phyloP scores from a whole-genome alignment of 1,284 basidiomycete species.

The Tetrapyrgos nigripes region DNA sequence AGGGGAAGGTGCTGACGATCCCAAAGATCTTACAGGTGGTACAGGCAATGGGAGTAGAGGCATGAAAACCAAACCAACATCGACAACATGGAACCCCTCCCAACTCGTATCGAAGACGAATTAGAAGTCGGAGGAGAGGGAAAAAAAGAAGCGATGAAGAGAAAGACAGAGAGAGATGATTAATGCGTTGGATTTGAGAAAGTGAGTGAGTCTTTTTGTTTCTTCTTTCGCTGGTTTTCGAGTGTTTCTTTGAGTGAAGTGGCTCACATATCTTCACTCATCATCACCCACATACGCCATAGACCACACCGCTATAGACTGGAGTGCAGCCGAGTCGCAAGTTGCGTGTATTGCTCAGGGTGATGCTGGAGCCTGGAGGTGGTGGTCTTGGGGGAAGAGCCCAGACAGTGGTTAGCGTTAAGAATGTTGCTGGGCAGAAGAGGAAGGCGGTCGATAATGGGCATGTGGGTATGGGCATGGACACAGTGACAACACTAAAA shows the following conservation, averaged over 20 bases:
- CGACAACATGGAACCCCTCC: conserved; percentile 53
- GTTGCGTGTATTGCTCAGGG: conserved; percentile 45
- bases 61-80: too few relatives aligned
- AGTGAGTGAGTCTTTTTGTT: conserved; percentile 67
- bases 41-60: too few relatives aligned
- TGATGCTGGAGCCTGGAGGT: too few relatives aligned
- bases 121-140: conserved; percentile 75
- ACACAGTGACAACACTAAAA: conserved; percentile 37
- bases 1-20: too few relatives aligned
- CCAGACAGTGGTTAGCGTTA: conserved; percentile 80
- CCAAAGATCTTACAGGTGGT: too few relatives aligned
- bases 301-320: conserved; percentile 72
- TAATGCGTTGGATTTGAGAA: conserved; percentile 82
- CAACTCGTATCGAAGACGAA: conserved; percentile 63
- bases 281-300: conserved; percentile 74
- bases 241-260: too few relatives aligned
- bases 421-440: conserved; percentile 65
- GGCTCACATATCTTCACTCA: conserved; percentile 8
- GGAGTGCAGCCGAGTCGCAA: conserved; percentile 77
- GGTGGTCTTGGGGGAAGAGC: conserved; percentile 46
- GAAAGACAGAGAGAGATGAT: conserved; percentile 87
- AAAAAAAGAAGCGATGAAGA: conserved; percentile 48
- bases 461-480: too few relatives aligned
- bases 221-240: too few relatives aligned
- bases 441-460: conserved; percentile 61